Percentiles rank a stretch among this genome's conserved stretches.
Conservation (phyloP, 2,329 filamentous ascomycete species). For the Colletotrichum shisoi region DNA sequence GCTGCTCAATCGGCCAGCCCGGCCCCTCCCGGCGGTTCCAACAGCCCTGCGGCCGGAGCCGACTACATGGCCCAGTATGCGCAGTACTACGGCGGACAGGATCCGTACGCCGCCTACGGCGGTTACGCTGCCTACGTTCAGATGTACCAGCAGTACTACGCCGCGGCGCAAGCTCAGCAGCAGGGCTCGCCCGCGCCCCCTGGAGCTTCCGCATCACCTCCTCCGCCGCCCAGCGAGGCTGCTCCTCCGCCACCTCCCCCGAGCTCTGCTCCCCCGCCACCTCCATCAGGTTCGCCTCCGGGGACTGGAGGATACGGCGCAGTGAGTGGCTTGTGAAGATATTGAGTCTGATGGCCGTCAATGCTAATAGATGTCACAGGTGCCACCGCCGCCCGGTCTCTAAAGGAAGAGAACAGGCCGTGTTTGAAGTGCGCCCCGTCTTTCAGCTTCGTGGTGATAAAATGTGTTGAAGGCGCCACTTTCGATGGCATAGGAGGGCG, state of each 20-base stretch:
- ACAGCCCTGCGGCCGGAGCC: conserved; percentile 49
- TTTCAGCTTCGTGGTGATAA: neutral
- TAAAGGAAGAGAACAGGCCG: conserved; percentile 42
- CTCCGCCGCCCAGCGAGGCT: conserved; percentile 66
- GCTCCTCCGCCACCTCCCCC: conserved; percentile 71
- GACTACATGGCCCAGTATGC: conserved; percentile 86
- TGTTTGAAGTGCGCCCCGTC: neutral
- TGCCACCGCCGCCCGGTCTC: conserved; percentile 65
- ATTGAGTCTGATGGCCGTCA: neutral
- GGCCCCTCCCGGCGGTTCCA: conserved; percentile 44
- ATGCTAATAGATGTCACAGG: conserved; percentile 49
- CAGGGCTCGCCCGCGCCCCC: conserved; percentile 56
- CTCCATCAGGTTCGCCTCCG: conserved; percentile 58
- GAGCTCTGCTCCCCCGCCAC: conserved; percentile 63
- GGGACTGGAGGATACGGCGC: conserved; percentile 67
- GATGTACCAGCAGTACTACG: conserved; percentile 77
- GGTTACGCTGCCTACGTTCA: conserved; percentile 81
- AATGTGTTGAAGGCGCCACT: neutral
- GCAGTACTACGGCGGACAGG: conserved; percentile 77
- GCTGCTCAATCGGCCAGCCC: conserved; percentile 42
- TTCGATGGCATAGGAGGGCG: neutral
- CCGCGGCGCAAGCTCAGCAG: conserved; percentile 60
- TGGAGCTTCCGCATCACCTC: conserved; percentile 60
- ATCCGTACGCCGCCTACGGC: conserved; percentile 91
- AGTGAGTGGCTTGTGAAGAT: conserved; percentile 56